Percentiles rank a stretch among this genome's conserved stretches.
Evolutionary conservation across 192 early-diverging fungal species (phyloP).

Genomic region (Backusella australiensis): DNA sequence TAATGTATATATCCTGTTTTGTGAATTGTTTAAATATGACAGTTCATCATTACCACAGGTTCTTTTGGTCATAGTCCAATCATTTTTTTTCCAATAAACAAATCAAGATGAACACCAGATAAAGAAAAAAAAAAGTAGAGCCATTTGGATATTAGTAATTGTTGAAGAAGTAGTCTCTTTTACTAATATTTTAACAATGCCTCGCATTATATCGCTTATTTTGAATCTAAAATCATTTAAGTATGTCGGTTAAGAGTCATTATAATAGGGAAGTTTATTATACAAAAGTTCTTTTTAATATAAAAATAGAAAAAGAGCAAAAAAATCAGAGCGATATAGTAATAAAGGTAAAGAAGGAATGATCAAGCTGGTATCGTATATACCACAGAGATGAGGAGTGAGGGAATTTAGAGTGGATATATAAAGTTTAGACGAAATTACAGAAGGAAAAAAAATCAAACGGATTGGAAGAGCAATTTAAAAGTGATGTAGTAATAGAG

Average conservation of each 20-base stretch:
- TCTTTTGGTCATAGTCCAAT: too few relatives aligned
- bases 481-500: not conserved
- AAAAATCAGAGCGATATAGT: not conserved
- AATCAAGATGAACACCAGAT: not conserved
- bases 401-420: not conserved
- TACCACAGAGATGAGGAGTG: not conserved
- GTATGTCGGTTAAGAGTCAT: not conserved
- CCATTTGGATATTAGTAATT: not conserved
- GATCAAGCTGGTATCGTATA: not conserved
- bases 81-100: not conserved
- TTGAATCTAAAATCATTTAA: not conserved
- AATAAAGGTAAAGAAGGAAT: not conserved
- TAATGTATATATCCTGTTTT: not conserved
- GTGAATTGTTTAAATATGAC: not conserved
- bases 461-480: not conserved
- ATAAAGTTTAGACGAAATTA: not conserved
- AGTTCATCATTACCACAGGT: not conserved
- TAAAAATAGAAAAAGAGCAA: slow-evolving; percentile 2
- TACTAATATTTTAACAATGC: too few relatives aligned
- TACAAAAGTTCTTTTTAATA: slow-evolving; percentile 6
- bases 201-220: not conserved
- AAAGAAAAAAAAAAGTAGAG: not conserved
- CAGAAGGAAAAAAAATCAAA: not conserved
- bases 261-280: not conserved
- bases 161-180: not conserved